phyloP scores from a whole-genome alignment of 768 basidiomycete genomes.

The Pluteus cervinus region DNA sequence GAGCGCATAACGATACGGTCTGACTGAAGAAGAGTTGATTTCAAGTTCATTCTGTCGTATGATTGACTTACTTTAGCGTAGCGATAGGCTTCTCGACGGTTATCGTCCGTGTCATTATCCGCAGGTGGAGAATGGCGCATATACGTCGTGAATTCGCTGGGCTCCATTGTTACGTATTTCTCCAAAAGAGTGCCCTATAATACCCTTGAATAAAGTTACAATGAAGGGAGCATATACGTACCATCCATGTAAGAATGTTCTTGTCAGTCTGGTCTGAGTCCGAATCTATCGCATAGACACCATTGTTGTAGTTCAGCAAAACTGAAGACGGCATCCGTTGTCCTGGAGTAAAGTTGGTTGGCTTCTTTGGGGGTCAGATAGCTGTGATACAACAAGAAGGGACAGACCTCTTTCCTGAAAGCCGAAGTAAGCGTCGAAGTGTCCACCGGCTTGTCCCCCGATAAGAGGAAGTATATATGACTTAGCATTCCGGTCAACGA shows the following conservation, averaged over 20 bases:
- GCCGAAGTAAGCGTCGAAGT: conserved; percentile 49
- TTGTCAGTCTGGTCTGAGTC: conserved; percentile 42
- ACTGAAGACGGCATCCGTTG: conserved; percentile 75
- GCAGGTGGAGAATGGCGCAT: conserved; percentile 33
- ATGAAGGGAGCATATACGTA: conserved; percentile 21
- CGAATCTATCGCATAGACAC: conserved; percentile 63
- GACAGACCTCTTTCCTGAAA: conserved; percentile 55
- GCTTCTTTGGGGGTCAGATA: conserved; percentile 31
- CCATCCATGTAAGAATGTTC: conserved; percentile 76
- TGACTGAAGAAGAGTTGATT: conserved; percentile 27
- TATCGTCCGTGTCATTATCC: conserved; percentile 21
- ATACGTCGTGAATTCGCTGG: conserved; percentile 55
- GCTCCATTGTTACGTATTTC: conserved; percentile 71
- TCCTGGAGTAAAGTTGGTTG: conserved; percentile 64
- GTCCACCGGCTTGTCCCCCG: conserved; percentile 63
- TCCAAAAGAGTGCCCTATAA: conserved; percentile 82
- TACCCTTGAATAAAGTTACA: not conserved
- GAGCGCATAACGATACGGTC: conserved; percentile 83
- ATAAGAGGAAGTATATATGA: conserved; percentile 86
- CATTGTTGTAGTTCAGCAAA: conserved; percentile 56
- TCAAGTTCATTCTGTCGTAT: not conserved
- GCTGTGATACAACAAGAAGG: conserved; percentile 3
- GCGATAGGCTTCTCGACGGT: conserved; percentile 69
- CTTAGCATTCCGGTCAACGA: conserved; percentile 78
- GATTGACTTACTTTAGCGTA: conserved; percentile 61